phyloP scores from a whole-genome alignment of 1,284 basidiomycete genomes.

The Golubevia sp. region DNA sequence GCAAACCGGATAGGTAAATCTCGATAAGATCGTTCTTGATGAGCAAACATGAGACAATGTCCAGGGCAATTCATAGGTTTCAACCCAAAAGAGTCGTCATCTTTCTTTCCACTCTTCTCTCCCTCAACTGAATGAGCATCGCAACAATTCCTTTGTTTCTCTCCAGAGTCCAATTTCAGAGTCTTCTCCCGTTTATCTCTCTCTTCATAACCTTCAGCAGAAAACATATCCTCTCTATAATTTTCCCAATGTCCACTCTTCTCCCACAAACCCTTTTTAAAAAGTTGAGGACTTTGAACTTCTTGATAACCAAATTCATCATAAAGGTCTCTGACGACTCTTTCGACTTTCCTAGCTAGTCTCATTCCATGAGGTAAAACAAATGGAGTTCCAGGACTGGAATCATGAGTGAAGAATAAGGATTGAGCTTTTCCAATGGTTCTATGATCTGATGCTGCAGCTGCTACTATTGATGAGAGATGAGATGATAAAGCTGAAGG shows the following conservation, averaged over 20 bases:
- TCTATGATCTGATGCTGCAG: conserved; percentile 35
- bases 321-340: conserved; percentile 57
- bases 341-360: conserved; percentile 42
- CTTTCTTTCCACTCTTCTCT: background rate
- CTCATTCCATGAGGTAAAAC: conserved; percentile 57
- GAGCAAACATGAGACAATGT: conserved; percentile 49
- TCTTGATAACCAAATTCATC: conserved; percentile 55
- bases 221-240: conserved; percentile 60
- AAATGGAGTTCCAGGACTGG: conserved; percentile 57
- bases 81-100: conserved; percentile 28
- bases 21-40: conserved; percentile 42
- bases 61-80: conserved; percentile 61
- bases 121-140: conserved; percentile 4
- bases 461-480: conserved; percentile 1
- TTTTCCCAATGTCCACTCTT: conserved; percentile 59
- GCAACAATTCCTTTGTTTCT: background rate
- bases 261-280: conserved; percentile 50
- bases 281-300: conserved; percentile 55
- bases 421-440: conserved; percentile 37
- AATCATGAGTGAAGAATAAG: conserved; percentile 54
- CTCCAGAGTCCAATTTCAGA: too few relatives aligned
- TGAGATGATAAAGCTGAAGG: conserved; percentile 11
- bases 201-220: conserved; percentile 37
- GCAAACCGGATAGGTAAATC: conserved; percentile 52
- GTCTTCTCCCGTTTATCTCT: conserved; percentile 1